Conservation (phyloP, 2,329 filamentous ascomycete species). For the Arthrobotrys conoides region DNA sequence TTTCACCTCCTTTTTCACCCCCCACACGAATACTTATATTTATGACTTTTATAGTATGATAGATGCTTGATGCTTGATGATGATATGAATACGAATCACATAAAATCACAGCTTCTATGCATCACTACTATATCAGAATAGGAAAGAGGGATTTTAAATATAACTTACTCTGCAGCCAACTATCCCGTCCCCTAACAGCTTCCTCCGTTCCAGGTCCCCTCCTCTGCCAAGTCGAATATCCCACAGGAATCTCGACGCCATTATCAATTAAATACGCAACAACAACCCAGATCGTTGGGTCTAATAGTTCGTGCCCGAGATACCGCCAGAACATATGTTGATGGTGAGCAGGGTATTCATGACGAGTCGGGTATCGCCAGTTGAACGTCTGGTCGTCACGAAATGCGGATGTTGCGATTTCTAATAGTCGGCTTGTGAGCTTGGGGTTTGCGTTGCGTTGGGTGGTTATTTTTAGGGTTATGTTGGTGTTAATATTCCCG, state of each 20-base stretch:
- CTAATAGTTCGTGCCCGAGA: conserved; percentile 32
- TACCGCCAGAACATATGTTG: conserved; percentile 44
- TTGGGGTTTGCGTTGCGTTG: conserved; percentile 34
- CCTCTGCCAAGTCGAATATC: conserved; percentile 47
- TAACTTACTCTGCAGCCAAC: conserved; percentile 52
- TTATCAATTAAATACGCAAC: conserved; percentile 38
- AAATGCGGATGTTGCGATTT: conserved; percentile 34
- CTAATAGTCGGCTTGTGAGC: conserved; percentile 11
- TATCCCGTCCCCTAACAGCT: conserved; percentile 35
- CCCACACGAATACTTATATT: not conserved
- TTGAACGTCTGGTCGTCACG: conserved; percentile 37
- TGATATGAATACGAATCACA: conserved; percentile 27
- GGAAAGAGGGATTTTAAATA: not conserved
- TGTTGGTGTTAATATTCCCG: conserved; percentile 11
- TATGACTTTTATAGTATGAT: conserved; percentile 18
- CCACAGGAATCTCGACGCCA: conserved; percentile 19
- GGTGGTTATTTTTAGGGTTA: conserved; percentile 31
- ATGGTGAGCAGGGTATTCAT: conserved; percentile 31
- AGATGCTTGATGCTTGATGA: conserved; percentile 17
- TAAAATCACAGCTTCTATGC: conserved; percentile 16
- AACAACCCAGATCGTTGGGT: conserved; percentile 47
- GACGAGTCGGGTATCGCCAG: conserved; percentile 49
- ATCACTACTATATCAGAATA: not conserved
- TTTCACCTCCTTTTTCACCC: not conserved
- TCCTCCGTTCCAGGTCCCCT: conserved; percentile 4